These are phyloP conservation scores for Spirogloea muscicola DNA, from an alignment of 139 green algal species.

Conservation along the genomic window DNA sequence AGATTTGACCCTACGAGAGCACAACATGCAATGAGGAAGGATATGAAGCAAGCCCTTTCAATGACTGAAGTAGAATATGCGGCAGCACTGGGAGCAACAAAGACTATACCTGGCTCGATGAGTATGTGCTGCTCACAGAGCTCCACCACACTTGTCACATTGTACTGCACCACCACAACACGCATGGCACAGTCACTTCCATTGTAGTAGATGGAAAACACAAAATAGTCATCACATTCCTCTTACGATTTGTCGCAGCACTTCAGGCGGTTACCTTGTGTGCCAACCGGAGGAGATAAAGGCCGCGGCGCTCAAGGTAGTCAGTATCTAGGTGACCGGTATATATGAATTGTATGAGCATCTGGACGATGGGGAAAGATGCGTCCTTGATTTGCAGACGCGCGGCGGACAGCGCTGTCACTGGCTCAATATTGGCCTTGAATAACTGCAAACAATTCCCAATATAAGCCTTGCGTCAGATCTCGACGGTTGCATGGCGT, in stretches of 20 bases:
- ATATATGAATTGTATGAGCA: conserved; percentile 28
- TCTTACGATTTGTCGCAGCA: too few species aligned
- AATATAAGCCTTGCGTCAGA: too few species aligned
- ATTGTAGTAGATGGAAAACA: too few species aligned
- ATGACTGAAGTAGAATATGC: too few species aligned
- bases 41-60: too few species aligned
- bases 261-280: conserved; percentile 41
- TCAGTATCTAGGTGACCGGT: conserved; percentile 8
- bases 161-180: too few species aligned
- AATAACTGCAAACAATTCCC: conserved; percentile 1
- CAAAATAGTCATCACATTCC: too few species aligned
- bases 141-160: conserved; percentile 1
- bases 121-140: conserved; percentile 16
- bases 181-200: too few species aligned
- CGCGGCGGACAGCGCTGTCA: background rate
- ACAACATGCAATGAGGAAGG: too few species aligned
- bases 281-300: conserved; percentile 16
- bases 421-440: conserved; percentile 20
- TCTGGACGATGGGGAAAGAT: conserved; percentile 21
- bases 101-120: background rate
- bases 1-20: too few species aligned
- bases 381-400: conserved; percentile 28
- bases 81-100: background rate
- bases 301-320: conserved; percentile 6
- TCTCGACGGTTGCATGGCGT: too few species aligned